These are phyloP conservation scores for Cladosporium sp. DNA, from an alignment of 2,329 filamentous ascomycete species.

Conservation along the genomic window DNA sequence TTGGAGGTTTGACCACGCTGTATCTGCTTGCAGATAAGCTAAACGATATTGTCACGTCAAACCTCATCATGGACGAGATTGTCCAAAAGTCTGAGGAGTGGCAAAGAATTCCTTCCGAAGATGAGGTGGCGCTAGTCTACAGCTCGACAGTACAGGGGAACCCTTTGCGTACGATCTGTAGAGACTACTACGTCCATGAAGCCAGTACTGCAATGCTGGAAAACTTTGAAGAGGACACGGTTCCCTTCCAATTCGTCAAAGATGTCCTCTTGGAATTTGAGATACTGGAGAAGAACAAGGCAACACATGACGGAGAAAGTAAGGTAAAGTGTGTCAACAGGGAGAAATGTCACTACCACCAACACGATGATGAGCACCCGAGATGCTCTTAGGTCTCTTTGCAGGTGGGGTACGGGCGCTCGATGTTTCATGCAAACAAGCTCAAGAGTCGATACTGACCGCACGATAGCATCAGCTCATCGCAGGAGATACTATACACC, in stretches of 20 bases:
- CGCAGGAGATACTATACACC: too few relatives aligned
- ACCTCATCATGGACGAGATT: slow-evolving; percentile 11
- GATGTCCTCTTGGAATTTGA: background rate
- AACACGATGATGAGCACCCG: background rate
- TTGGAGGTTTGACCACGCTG: background rate
- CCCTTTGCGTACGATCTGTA: background rate
- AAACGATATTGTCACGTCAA: background rate
- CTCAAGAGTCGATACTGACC: too few relatives aligned
- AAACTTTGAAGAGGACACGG: background rate
- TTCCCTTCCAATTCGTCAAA: background rate
- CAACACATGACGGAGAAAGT: too few relatives aligned
- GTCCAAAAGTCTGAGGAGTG: too few relatives aligned
- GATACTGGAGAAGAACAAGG: too few relatives aligned
- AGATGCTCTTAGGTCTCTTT: too few relatives aligned
- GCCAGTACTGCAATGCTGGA: background rate
- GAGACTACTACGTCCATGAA: background rate
- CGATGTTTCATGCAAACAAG: too few relatives aligned
- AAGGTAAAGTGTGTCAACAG: background rate
- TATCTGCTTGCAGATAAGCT: slow-evolving; percentile 20
- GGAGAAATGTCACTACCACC: background rate
- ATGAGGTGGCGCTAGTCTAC: background rate
- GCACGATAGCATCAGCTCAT: too few relatives aligned
- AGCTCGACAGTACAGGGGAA: too few relatives aligned
- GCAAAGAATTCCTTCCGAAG: too few relatives aligned
- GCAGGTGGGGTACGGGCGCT: too few relatives aligned